These are phyloP conservation scores for Ciborinia camelliae DNA, from an alignment of 2,329 filamentous ascomycete species.

Conservation along the genomic window DNA sequence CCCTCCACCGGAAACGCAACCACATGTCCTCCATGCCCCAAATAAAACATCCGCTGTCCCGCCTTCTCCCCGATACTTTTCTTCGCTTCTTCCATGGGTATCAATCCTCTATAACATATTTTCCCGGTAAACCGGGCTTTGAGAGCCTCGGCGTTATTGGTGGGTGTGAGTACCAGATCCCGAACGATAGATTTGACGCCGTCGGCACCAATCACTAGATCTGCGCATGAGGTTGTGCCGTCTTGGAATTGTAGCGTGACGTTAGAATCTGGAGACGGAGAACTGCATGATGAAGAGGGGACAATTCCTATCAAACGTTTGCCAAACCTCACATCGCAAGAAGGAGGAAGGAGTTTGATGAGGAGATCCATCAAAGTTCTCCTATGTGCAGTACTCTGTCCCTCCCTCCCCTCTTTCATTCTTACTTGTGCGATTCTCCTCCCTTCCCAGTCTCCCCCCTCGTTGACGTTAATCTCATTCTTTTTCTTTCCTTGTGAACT, in stretches of 20 bases:
- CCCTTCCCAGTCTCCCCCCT: not conserved
- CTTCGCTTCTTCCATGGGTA: conserved; percentile 49
- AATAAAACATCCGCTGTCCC: conserved; percentile 43
- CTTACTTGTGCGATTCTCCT: not conserved
- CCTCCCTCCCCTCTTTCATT: conserved; percentile 10
- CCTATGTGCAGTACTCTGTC: conserved; percentile 1
- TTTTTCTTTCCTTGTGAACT: not conserved
- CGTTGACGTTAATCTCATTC: not conserved
- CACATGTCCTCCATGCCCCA: conserved; percentile 53
- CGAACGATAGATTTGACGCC: conserved; percentile 4
- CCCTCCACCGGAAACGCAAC: conserved; percentile 41
- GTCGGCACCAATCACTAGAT: not conserved
- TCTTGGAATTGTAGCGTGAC: not conserved
- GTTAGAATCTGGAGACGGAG: not conserved
- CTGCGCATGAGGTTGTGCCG: not conserved
- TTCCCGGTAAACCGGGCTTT: conserved; percentile 8
- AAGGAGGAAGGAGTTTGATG: conserved; percentile 1
- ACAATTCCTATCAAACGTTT: not conserved
- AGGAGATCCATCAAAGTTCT: conserved; percentile 7
- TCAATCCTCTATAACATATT: conserved; percentile 54
- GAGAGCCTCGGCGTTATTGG: not conserved
- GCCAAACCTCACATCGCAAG: not conserved
- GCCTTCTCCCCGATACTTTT: not conserved
- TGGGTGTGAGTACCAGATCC: not conserved
- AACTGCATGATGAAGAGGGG: not conserved